A percentile compares a stretch with the other conserved stretches of the same genome.
phyloP scores from a whole-genome alignment of 768 basidiomycete species.

The Cubamyces lactineus region DNA sequence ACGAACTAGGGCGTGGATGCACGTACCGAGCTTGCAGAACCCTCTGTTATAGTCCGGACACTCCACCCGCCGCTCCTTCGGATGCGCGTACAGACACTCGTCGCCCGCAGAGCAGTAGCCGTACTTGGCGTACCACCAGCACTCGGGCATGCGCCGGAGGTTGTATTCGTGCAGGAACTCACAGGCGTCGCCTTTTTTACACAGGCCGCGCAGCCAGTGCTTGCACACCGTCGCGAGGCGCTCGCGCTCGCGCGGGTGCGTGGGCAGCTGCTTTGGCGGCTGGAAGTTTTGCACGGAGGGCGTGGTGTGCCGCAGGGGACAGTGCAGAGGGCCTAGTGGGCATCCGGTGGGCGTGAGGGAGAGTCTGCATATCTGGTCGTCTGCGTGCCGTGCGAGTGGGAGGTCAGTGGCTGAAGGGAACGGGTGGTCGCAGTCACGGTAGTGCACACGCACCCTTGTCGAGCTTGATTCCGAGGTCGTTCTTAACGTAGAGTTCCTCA shows the following conservation, averaged over 20 bases:
- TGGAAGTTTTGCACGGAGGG: slow-evolving; percentile 91
- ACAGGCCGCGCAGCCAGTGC: slow-evolving; percentile 96
- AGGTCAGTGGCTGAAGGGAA: slow-evolving; percentile 12
- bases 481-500: slow-evolving; percentile 80
- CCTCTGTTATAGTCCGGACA: slow-evolving; percentile 96
- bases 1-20: no score
- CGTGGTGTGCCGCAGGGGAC: slow-evolving; percentile 89
- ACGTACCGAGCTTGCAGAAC: slow-evolving; percentile 90
- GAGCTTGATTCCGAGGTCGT: slow-evolving; percentile 81
- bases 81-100: slow-evolving; percentile 96
- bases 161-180: slow-evolving; percentile 99
- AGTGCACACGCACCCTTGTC: slow-evolving; percentile 72
- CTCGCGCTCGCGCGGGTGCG: slow-evolving; percentile 82
- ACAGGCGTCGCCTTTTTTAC: slow-evolving; percentile 97
- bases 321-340: slow-evolving; percentile 89
- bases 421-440: not conserved
- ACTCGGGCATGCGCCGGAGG: slow-evolving; percentile 96
- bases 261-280: slow-evolving; percentile 79
- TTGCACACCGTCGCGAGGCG: slow-evolving; percentile 94
- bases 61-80: slow-evolving; percentile 87
- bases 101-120: slow-evolving; percentile 97
- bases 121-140: slow-evolving; percentile 98
- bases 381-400: slow-evolving; percentile 42
- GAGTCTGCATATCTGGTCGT: slow-evolving; percentile 92
- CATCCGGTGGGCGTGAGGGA: slow-evolving; percentile 82